These are phyloP conservation scores for Huntiella decipiens DNA, from an alignment of 2,329 filamentous ascomycete species.

Conservation along the genomic window DNA sequence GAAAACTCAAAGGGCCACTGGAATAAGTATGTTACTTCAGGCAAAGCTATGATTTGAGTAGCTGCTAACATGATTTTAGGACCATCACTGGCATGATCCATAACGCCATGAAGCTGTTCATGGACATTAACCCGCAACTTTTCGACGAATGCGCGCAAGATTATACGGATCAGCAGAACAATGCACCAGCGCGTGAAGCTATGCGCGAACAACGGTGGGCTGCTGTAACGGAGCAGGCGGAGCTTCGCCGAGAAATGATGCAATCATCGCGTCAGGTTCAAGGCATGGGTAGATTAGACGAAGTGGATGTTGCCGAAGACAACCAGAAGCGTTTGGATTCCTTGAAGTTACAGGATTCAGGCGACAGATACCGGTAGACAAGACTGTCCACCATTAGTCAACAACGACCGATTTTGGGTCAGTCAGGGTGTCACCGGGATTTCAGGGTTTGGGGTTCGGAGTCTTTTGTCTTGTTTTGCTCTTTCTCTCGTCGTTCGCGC, in stretches of 20 bases:
- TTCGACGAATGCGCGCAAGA: slow-evolving; percentile 98
- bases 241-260: slow-evolving; percentile 36
- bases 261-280: slow-evolving; percentile 22
- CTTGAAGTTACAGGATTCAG: slow-evolving; percentile 68
- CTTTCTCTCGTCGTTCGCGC: slow-evolving; percentile 11
- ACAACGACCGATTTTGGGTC: too few relatives aligned
- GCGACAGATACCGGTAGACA: slow-evolving; percentile 26
- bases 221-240: slow-evolving; percentile 60
- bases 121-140: slow-evolving; percentile 97
- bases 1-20: slow-evolving; percentile 99
- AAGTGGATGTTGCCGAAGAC: slow-evolving; percentile 65
- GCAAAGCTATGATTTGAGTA: too few relatives aligned
- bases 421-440: too few relatives aligned
- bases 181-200: slow-evolving; percentile 64
- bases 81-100: slow-evolving; percentile 99
- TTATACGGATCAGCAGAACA: slow-evolving; percentile 92
- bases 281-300: slow-evolving; percentile 40
- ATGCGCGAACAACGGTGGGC: slow-evolving; percentile 79
- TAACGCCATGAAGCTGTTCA: slow-evolving; percentile 99
- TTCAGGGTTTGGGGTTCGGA: too few relatives aligned
- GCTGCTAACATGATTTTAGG: slow-evolving; percentile 28
- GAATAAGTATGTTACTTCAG: slow-evolving; percentile 54
- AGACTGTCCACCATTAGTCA: slow-evolving; percentile 18
- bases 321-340: slow-evolving; percentile 78
- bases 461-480: slow-evolving; percentile 12